Evolutionary conservation across 2,329 filamentous ascomycete genomes (phyloP).

Genomic region (Aspergillus sojae): DNA sequence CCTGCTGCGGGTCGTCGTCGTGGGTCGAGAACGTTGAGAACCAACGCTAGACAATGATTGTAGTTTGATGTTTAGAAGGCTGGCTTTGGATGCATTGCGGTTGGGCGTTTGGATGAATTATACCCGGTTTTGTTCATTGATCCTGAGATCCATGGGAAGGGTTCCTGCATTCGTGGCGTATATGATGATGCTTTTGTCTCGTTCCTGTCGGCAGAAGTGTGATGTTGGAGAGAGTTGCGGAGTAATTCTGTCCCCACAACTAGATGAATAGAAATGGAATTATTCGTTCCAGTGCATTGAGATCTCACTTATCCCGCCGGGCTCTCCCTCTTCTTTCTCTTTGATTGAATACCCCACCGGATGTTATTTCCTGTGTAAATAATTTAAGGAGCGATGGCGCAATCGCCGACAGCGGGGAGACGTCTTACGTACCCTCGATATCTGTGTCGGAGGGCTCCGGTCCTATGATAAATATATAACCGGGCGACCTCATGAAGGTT

Average conservation of each 20-base stretch:
- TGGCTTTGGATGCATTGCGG: constrained; percentile 19
- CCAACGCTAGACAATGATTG: constrained; percentile 23
- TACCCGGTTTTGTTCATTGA: constrained; percentile 12
- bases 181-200: not conserved
- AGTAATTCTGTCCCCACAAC: not conserved
- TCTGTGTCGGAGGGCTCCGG: not conserved
- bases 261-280: not conserved
- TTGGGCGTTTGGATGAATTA: constrained; percentile 17
- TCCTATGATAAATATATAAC: not conserved
- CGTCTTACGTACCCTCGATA: not conserved
- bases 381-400: not conserved
- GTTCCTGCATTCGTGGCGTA: constrained; percentile 9
- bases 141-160: constrained; percentile 2
- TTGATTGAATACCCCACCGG: no score
- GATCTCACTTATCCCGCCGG: not conserved
- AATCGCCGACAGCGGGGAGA: not conserved
- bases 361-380: not conserved
- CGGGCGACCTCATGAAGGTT: not conserved
- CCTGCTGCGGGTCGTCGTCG: constrained; percentile 23
- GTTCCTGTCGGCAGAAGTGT: not conserved
- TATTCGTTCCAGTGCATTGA: not conserved
- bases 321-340: not conserved
- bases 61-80: not conserved
- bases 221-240: not conserved
- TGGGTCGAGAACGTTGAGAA: constrained; percentile 21